A percentile compares a stretch with the other conserved stretches of the same genome.
These are phyloP conservation scores for Aspergillus nomiae DNA, from an alignment of 2,329 filamentous ascomycete species.

Conservation along the genomic window DNA sequence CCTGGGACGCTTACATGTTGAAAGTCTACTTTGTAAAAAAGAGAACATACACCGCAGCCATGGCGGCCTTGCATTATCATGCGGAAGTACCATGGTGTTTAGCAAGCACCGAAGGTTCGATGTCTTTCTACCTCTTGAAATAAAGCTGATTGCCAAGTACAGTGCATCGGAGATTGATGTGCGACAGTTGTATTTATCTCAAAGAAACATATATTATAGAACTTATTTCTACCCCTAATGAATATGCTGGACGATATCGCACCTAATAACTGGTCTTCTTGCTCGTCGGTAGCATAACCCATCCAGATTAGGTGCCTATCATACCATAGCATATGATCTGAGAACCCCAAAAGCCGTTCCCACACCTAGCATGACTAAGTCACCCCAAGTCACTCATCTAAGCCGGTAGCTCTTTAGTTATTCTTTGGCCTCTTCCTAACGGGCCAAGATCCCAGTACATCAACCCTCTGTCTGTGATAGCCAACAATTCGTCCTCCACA, in stretches of 20 bases:
- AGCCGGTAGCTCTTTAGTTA: slow-evolving; percentile 10
- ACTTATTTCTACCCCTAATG: background rate
- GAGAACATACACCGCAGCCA: background rate
- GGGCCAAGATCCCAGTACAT: slow-evolving; percentile 41
- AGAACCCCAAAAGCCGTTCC: background rate
- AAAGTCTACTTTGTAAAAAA: background rate
- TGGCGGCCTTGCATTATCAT: background rate
- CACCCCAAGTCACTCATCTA: background rate
- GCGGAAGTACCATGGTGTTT: background rate
- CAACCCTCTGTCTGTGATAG: slow-evolving; percentile 45
- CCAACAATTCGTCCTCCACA: slow-evolving; percentile 41
- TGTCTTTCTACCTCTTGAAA: background rate
- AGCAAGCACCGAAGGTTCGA: background rate
- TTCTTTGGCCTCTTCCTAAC: slow-evolving; percentile 27
- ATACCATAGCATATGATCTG: background rate
- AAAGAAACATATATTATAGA: background rate
- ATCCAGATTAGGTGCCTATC: background rate
- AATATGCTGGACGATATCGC: background rate
- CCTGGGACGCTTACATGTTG: background rate
- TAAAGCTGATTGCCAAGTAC: background rate
- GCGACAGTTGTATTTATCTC: background rate
- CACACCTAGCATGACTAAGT: background rate
- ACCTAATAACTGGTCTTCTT: background rate
- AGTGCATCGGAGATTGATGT: background rate
- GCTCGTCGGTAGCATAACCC: background rate